phyloP scores from a whole-genome alignment of 2,329 filamentous ascomycete species.

The Botrytis deweyae region DNA sequence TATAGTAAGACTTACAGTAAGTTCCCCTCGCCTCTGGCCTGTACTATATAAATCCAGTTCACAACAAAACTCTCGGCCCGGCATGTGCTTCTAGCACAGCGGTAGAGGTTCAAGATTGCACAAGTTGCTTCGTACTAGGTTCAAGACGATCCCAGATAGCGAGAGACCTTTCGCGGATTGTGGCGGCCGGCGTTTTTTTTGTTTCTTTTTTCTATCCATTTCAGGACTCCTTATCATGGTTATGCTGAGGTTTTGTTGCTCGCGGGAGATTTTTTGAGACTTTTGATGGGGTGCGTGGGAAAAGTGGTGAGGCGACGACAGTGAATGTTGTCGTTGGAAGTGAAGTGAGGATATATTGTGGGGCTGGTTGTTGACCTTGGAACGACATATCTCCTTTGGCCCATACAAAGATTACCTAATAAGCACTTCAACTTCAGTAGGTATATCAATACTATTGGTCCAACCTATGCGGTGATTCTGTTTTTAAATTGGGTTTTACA shows the following conservation, averaged over 20 bases:
- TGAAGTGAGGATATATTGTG: slow-evolving; percentile 13
- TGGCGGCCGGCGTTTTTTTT: slow-evolving; percentile 8
- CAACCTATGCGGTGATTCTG: neutral
- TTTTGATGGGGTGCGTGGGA: neutral
- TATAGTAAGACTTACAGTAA: neutral
- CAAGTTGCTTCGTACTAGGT: neutral
- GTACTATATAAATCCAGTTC: neutral
- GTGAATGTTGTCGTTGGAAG: slow-evolving; percentile 1
- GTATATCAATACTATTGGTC: neutral
- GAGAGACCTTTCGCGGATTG: slow-evolving; percentile 19
- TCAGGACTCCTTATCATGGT: neutral
- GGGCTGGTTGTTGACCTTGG: neutral
- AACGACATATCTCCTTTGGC: neutral
- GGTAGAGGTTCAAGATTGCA: slow-evolving; percentile 15
- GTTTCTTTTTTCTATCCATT: neutral
- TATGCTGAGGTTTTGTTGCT: neutral
- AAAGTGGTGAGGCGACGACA: neutral
- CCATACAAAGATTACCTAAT: neutral
- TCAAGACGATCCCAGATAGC: slow-evolving; percentile 17
- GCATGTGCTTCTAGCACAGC: slow-evolving; percentile 6
- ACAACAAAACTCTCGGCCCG: neutral
- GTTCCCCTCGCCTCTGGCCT: neutral
- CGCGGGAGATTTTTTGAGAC: neutral
- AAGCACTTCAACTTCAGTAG: neutral
- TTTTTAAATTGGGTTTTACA: neutral